A percentile compares a stretch with the other conserved stretches of the same genome.
phyloP scores from a whole-genome alignment of 2,329 filamentous ascomycete species.

The Fusarium devonianum region DNA sequence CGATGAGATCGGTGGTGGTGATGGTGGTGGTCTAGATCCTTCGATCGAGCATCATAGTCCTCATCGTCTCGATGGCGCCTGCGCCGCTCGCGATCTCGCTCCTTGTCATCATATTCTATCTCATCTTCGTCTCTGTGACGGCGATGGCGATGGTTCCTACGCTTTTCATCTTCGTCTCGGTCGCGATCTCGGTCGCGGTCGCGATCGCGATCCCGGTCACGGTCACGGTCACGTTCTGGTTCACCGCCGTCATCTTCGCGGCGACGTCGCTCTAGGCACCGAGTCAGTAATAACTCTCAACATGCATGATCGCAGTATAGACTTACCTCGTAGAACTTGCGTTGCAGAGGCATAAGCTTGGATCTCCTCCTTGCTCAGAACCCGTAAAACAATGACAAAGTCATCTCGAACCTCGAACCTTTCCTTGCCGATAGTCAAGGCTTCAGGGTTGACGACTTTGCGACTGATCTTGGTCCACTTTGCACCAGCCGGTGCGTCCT shows the following conservation, averaged over 20 bases:
- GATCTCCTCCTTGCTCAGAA: constrained; percentile 88
- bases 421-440: constrained; percentile 85
- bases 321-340: constrained; percentile 78
- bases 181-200: too few species aligned
- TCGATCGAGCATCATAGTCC: constrained; percentile 39
- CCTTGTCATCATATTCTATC: constrained; percentile 45
- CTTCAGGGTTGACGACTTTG: constrained; percentile 87
- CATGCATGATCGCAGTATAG: background rate
- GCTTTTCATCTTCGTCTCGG: constrained; percentile 36
- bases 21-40: constrained; percentile 45
- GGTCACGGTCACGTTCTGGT: constrained; percentile 41
- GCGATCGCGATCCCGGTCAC: constrained; percentile 44
- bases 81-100: constrained; percentile 48
- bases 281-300: constrained; percentile 17
- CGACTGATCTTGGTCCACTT: constrained; percentile 94
- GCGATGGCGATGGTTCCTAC: constrained; percentile 36
- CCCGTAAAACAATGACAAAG: constrained; percentile 90
- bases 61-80: constrained; percentile 44
- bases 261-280: constrained; percentile 43
- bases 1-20: constrained; percentile 46
- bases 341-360: constrained; percentile 85
- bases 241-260: constrained; percentile 44
- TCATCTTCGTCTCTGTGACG: constrained; percentile 40
- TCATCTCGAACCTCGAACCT: constrained; percentile 91
- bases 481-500: constrained; percentile 78